Evolutionary conservation across 768 basidiomycete species (phyloP).

Genomic region (Russula dissimulans): DNA sequence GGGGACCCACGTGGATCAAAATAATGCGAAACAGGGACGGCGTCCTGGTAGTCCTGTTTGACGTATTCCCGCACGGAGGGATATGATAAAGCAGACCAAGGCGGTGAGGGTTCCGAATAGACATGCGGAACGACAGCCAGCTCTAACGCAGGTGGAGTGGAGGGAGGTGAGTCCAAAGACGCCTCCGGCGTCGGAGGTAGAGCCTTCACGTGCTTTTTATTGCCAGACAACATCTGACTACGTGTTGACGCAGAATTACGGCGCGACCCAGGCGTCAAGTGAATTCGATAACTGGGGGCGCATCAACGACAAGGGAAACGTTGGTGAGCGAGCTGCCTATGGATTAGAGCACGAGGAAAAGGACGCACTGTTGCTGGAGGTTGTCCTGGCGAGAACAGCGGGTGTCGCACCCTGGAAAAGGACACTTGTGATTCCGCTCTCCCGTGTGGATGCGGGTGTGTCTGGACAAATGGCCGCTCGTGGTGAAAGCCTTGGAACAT

Average conservation of each 20-base stretch:
- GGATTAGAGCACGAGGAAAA: background rate
- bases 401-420: conserved; percentile 92
- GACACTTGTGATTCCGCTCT: conserved; percentile 86
- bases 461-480: conserved; percentile 80
- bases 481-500: conserved; percentile 76
- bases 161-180: conserved; percentile 19
- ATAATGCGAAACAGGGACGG: conserved; percentile 1
- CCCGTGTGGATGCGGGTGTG: conserved; percentile 89
- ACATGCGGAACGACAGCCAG: conserved; percentile 16
- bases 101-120: conserved; percentile 10
- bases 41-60: conserved; percentile 12
- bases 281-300: conserved; percentile 59
- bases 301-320: background rate
- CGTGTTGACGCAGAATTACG: conserved; percentile 47
- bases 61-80: conserved; percentile 13
- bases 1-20: conserved; percentile 18
- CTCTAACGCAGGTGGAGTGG: conserved; percentile 23
- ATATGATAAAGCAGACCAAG: conserved; percentile 9
- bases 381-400: conserved; percentile 88
- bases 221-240: conserved; percentile 4
- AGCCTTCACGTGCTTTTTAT: conserved; percentile 14
- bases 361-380: conserved; percentile 52
- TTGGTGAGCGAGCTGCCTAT: too few species aligned
- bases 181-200: conserved; percentile 14
- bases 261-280: conserved; percentile 71